A percentile compares a stretch with the other conserved stretches of the same genome.
Evolutionary conservation across 2,329 filamentous ascomycete species (phyloP).

Genomic region (Trichoderma sp.): DNA sequence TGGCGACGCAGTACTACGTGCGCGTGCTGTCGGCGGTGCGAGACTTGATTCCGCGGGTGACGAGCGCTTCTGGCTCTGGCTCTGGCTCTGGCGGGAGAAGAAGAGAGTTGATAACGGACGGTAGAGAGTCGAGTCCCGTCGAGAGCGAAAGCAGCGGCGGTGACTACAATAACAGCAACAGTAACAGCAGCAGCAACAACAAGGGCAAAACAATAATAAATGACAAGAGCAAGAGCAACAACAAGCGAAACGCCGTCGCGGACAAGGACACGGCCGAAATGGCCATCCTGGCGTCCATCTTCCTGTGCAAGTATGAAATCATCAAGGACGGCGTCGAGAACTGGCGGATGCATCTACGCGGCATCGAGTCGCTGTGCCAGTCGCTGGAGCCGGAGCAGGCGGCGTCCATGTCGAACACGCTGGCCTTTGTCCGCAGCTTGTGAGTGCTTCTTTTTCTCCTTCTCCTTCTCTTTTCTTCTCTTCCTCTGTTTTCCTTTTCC

Average conservation of each 20-base stretch:
- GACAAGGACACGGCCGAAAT: constrained; percentile 2
- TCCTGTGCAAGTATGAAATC: constrained; percentile 18
- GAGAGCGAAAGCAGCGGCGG: background rate
- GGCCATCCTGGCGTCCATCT: constrained; percentile 12
- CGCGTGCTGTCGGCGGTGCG: constrained; percentile 9
- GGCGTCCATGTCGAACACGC: constrained; percentile 5
- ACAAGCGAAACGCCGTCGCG: background rate
- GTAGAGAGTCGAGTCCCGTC: background rate
- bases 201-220: background rate
- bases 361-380: constrained; percentile 9
- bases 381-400: background rate
- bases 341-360: constrained; percentile 8
- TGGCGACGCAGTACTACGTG: constrained; percentile 13
- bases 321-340: constrained; percentile 13
- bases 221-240: background rate
- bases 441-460: background rate
- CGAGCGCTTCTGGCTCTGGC: background rate
- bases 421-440: constrained; percentile 15
- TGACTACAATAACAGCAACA: background rate
- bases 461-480: no score
- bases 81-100: background rate
- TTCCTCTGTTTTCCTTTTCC: no score
- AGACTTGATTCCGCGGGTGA: constrained; percentile 5
- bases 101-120: background rate
- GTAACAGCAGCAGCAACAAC: background rate